These are phyloP conservation scores for Daldinia decipiens DNA, from an alignment of 495 filamentous ascomycete species.

Conservation along the genomic window DNA sequence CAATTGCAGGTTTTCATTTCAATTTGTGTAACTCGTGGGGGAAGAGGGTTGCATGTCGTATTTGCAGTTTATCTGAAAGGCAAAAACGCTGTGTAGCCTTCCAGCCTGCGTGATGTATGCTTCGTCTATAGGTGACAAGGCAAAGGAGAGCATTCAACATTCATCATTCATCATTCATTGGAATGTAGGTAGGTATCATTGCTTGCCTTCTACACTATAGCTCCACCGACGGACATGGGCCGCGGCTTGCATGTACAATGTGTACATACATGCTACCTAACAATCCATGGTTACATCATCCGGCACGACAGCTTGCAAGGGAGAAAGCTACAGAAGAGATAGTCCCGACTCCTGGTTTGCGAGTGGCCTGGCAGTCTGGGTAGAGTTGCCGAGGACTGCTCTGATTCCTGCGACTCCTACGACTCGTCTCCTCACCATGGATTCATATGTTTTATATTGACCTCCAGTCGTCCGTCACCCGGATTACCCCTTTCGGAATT, in stretches of 20 bases:
- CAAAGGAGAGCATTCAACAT: background rate
- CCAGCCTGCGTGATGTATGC: slow-evolving; percentile 27
- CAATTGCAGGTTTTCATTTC: slow-evolving; percentile 40
- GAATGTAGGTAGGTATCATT: slow-evolving; percentile 14
- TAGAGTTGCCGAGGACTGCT: slow-evolving; percentile 36
- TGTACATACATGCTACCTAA: slow-evolving; percentile 30
- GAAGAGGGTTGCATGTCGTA: slow-evolving; percentile 36
- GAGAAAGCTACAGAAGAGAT: slow-evolving; percentile 38
- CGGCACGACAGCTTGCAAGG: slow-evolving; percentile 36
- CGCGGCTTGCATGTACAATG: slow-evolving; percentile 20
- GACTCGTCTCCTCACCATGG: slow-evolving; percentile 34
- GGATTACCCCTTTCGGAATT: slow-evolving; percentile 37
- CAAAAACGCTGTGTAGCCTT: slow-evolving; percentile 33
- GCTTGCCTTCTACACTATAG: slow-evolving; percentile 1
- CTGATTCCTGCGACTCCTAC: slow-evolving; percentile 18
- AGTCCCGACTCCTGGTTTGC: slow-evolving; percentile 26
- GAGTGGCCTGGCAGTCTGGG: slow-evolving; percentile 5
- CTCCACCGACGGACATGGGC: slow-evolving; percentile 26
- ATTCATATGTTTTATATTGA: slow-evolving; percentile 45
- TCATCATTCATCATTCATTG: background rate
- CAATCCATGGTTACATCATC: slow-evolving; percentile 44
- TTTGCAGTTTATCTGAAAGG: slow-evolving; percentile 33
- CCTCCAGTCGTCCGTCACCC: slow-evolving; percentile 23
- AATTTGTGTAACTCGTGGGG: slow-evolving; percentile 37
- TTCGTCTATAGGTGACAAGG: slow-evolving; percentile 14